Conservation (phyloP, 208 protist genomes). For the Crithidia acanthocephali region DNA sequence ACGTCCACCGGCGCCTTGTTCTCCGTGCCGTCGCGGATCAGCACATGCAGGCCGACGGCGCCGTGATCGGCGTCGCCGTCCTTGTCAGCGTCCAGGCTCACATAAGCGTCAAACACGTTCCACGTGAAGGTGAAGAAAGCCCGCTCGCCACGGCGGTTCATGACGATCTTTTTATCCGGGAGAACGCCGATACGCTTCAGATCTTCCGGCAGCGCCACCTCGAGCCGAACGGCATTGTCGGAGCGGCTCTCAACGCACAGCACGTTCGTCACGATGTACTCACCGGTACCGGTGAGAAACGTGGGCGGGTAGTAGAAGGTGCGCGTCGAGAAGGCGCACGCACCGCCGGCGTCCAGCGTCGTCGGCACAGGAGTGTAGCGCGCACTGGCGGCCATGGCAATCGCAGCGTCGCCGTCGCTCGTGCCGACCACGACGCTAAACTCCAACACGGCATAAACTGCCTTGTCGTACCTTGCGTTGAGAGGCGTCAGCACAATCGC, state of each 20-base stretch:
- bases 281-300: constrained; percentile 49
- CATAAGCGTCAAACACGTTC: constrained; percentile 53
- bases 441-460: constrained; percentile 48
- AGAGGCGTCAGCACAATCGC: constrained; percentile 28
- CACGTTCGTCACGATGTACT: constrained; percentile 75
- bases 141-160: constrained; percentile 26
- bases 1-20: constrained; percentile 48
- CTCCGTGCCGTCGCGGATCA: constrained; percentile 43
- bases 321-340: constrained; percentile 46
- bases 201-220: constrained; percentile 44
- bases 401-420: constrained; percentile 16
- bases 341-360: constrained; percentile 6
- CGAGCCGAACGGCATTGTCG: constrained; percentile 38
- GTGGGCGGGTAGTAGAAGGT: constrained; percentile 58
- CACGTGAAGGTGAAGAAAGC: constrained; percentile 58
- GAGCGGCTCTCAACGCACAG: constrained; percentile 58
- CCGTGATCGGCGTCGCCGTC: constrained; percentile 10
- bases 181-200: constrained; percentile 27
- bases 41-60: constrained; percentile 34
- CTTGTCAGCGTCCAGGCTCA: constrained; percentile 21
- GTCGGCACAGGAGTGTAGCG: constrained; percentile 18
- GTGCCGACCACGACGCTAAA: constrained; percentile 38
- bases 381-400: constrained; percentile 17
- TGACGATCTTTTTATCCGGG: constrained; percentile 23
- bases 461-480: constrained; percentile 23